These are phyloP conservation scores for Pseudomonodictys pantanalensis DNA, from an alignment of 495 filamentous ascomycete species.

Conservation along the genomic window DNA sequence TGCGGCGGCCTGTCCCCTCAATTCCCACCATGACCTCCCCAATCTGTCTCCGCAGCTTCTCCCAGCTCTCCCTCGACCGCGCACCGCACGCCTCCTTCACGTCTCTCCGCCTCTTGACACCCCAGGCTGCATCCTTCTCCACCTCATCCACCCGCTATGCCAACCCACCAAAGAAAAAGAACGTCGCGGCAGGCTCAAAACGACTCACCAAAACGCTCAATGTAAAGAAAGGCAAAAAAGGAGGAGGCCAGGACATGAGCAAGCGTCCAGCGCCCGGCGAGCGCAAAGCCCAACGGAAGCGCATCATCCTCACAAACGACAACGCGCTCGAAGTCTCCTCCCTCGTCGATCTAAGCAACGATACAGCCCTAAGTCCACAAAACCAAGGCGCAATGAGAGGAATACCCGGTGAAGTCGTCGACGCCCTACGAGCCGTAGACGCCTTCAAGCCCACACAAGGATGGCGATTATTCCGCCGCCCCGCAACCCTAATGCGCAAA, in stretches of 20 bases:
- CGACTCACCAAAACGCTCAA: constrained; percentile 39
- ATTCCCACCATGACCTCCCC: constrained; percentile 28
- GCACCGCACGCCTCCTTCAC: constrained; percentile 19
- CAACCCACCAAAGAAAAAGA: constrained; percentile 43
- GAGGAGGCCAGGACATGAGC: constrained; percentile 1
- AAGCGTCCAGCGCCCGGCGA: constrained; percentile 67
- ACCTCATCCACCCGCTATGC: constrained; percentile 39
- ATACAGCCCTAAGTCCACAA: constrained; percentile 42
- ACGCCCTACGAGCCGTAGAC: constrained; percentile 74
- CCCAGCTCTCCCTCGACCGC: constrained; percentile 20
- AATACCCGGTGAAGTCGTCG: constrained; percentile 66
- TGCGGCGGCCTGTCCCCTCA: constrained; percentile 35
- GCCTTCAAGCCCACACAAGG: constrained; percentile 90
- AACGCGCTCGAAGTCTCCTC: constrained; percentile 77
- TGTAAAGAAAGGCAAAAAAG: constrained; percentile 35
- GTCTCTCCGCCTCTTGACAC: constrained; percentile 28
- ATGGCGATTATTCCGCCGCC: constrained; percentile 81
- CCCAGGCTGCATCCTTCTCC: constrained; percentile 26
- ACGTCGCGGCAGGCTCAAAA: constrained; percentile 27
- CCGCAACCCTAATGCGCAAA: constrained; percentile 68
- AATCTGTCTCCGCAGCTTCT: constrained; percentile 20
- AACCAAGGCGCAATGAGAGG: constrained; percentile 64
- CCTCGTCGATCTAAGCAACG: constrained; percentile 56
- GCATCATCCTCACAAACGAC: constrained; percentile 85
- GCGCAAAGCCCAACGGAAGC: constrained; percentile 81